A percentile compares a stretch with the other conserved stretches of the same genome.
These are phyloP conservation scores for Metschnikowia cubensis DNA, from an alignment of 805 yeast species.

Conservation along the genomic window DNA sequence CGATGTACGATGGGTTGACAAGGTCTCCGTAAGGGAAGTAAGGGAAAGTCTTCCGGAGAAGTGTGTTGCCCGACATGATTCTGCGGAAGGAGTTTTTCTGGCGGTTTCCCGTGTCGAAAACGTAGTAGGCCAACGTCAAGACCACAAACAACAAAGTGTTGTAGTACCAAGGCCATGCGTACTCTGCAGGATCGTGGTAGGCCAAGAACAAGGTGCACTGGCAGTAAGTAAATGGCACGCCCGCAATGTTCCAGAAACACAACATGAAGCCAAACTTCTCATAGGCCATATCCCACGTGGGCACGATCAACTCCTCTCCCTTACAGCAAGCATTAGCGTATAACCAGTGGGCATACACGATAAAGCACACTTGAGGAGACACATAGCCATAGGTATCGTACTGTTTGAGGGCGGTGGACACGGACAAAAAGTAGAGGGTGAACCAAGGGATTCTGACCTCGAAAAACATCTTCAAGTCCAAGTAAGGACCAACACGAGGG, in stretches of 20 bases:
- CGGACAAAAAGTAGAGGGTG: constrained; percentile 71
- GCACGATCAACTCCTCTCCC: constrained; percentile 96
- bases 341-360: constrained; percentile 83
- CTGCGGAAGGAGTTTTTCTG: constrained; percentile 93
- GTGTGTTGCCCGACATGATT: constrained; percentile 71
- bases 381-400: constrained; percentile 76
- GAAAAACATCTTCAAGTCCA: constrained; percentile 92
- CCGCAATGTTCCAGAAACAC: constrained; percentile 98
- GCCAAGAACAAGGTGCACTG: constrained; percentile 83
- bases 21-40: constrained; percentile 81
- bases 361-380: constrained; percentile 67
- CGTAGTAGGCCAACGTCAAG: constrained; percentile 71
- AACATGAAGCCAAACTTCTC: constrained; percentile 99
- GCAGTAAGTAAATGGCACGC: constrained; percentile 97
- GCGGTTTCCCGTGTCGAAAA: constrained; percentile 92
- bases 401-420: constrained; percentile 75
- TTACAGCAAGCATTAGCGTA: constrained; percentile 97
- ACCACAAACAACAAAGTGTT: constrained; percentile 52
- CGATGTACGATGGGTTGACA: constrained; percentile 78
- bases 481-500: constrained; percentile 85
- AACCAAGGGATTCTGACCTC: constrained; percentile 98
- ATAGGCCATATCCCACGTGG: constrained; percentile 99
- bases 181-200: constrained; percentile 80
- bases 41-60: constrained; percentile 86
- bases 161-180: constrained; percentile 65